Evolutionary conservation across 768 basidiomycete species (phyloP), one percentile per base, ranked within the genome.

Genomic region (Tulasnella sp.): DNA sequence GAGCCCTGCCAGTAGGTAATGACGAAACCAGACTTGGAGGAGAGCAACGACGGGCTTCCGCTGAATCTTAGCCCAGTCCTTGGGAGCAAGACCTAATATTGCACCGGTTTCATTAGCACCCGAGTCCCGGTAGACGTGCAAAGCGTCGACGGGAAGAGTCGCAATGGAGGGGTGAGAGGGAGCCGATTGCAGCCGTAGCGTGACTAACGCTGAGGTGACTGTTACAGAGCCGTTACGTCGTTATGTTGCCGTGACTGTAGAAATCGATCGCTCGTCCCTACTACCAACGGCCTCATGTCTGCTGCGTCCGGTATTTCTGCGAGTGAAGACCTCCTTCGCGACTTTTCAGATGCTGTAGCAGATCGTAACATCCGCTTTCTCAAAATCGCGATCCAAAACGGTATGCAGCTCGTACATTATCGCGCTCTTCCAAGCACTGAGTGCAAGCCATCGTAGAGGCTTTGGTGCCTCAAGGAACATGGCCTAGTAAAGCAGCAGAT

Each of bases 311-410:
- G 79, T 31, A 80, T 80, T 24, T 37, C 79, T 31, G 79, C 79
- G 37, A 74, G 72, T 42, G 41, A 80, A 60, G 79, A 80, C 12
- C 72, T 80, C 24, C 74, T 80, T 24, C 31, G 48, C 41, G 41
- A 73, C 4, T 80, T 48, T 73, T 69, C 79, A 24, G 40, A 40
- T 22, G 79, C 79, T 46, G 40, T 75, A 37, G 31, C 42, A 31
- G 50, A 40, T 31, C 88, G 77, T 34, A 87, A 86, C 80, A 87
- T 89, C 79, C 90, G 95, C 64, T 96, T 96, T 86, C 87, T 96
- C 86, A 94, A 94, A 85, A 88, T 96, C 81, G 88, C 89, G 73
- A 95, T 96, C 84, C 86, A 87, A 81, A 91, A 96, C 85, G 95
- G 95, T 95, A 86, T 22, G 76, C 37, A 22, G 24, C 41, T 58